phyloP scores from a whole-genome alignment of 345 rosid species.

The Gossypium raimondii region DNA sequence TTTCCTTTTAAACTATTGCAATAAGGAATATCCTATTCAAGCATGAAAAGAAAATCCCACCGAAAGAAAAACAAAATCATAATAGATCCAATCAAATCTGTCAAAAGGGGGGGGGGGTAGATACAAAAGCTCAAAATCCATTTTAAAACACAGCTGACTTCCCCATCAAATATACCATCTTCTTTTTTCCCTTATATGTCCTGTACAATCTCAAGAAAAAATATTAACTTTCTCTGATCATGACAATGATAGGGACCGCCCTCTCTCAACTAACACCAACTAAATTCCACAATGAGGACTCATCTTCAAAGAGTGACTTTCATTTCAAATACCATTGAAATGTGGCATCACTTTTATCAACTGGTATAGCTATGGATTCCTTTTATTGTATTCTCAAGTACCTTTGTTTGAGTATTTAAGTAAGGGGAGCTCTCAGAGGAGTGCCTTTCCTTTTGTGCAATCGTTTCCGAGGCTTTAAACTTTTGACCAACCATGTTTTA shows the following conservation, averaged over 20 bases:
- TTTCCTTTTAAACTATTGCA: not conserved
- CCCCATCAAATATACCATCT: not conserved
- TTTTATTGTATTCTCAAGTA: conserved; percentile 26
- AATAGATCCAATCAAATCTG: conserved; percentile 12
- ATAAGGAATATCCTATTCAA: not conserved
- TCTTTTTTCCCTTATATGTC: not conserved
- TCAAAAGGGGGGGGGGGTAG: not conserved
- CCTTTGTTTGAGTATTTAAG: conserved; percentile 16
- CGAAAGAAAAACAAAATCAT: conserved; percentile 17
- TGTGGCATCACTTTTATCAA: not conserved
- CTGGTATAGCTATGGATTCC: not conserved
- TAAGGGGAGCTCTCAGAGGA: conserved; percentile 58
- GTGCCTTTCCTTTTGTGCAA: conserved; percentile 65
- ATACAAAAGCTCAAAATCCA: conserved; percentile 15
- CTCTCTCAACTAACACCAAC: conserved; percentile 17
- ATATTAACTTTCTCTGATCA: not conserved
- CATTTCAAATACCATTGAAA: not conserved
- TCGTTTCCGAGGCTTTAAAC: conserved; percentile 48
- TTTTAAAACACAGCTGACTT: not conserved
- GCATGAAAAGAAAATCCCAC: conserved; percentile 14
- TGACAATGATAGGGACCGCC: conserved; percentile 12
- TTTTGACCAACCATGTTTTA: conserved; percentile 29
- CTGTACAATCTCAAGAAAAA: conserved; percentile 22
- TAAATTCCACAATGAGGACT: conserved; percentile 17
- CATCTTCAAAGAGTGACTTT: not conserved